These are phyloP conservation scores for Porpolomopsis calyptriformis DNA, from an alignment of 768 basidiomycete species.

Conservation along the genomic window DNA sequence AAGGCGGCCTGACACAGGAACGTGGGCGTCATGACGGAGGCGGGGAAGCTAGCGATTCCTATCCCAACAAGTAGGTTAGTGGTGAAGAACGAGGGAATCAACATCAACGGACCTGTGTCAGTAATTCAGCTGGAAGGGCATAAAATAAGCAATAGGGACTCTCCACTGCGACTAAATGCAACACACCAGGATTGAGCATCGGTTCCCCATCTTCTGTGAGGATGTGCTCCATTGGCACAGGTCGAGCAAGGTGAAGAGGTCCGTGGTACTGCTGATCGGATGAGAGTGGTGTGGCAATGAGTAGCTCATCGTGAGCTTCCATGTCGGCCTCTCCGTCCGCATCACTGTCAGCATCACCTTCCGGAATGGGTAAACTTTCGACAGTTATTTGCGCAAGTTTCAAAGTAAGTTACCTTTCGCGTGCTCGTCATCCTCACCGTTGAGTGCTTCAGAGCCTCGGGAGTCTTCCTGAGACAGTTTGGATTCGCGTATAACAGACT, in stretches of 20 bases:
- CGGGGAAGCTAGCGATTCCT: slow-evolving; percentile 65
- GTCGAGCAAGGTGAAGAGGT: slow-evolving; percentile 19
- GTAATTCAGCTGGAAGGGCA: slow-evolving; percentile 37
- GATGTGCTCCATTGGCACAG: slow-evolving; percentile 42
- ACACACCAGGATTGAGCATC: slow-evolving; percentile 58
- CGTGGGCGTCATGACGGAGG: slow-evolving; percentile 35
- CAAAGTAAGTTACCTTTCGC: background rate
- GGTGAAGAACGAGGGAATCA: background rate
- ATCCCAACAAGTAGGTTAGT: slow-evolving; percentile 7
- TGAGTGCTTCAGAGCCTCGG: slow-evolving; percentile 2
- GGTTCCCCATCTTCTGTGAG: slow-evolving; percentile 55
- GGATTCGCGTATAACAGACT: slow-evolving; percentile 22
- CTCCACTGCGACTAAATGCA: slow-evolving; percentile 1
- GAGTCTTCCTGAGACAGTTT: slow-evolving; percentile 8
- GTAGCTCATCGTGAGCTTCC: background rate
- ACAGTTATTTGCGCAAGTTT: background rate
- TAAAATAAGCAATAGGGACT: slow-evolving; percentile 5
- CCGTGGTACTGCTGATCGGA: slow-evolving; percentile 1
- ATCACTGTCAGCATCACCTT: background rate
- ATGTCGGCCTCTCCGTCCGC: background rate
- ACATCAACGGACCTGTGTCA: slow-evolving; percentile 43
- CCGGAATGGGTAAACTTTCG: background rate
- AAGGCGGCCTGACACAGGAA: background rate
- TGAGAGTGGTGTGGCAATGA: background rate
- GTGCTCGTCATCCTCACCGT: background rate